Evolutionary conservation across 2,329 filamentous ascomycete species (phyloP), one percentile per base, ranked within the genome.

Genomic region (Cordyceps tenuipes): DNA sequence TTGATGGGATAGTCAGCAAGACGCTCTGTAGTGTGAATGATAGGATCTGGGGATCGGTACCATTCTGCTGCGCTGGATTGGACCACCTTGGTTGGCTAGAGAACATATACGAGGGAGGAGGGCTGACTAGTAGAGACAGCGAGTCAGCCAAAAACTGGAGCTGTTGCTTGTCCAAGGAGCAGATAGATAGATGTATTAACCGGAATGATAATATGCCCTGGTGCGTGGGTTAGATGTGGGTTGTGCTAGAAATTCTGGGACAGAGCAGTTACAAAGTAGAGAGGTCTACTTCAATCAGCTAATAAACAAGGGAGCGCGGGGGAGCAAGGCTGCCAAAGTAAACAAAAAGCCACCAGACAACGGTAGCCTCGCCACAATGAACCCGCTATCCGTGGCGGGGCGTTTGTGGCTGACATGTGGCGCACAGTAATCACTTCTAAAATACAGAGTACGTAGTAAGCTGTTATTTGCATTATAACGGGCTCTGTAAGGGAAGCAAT

Each of bases 1-100:
- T 82, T 69, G 41, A 19, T 10, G n/a, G 34, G 15, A 2, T 7
- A 6, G 47, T 58, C 44, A 58, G 56, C n/a, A 44, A 17, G 26
- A 50, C 9, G 43, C 36, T n/a, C 26, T 31, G 26, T 19, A 26
- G 50, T 12, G 15, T 19, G 23, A 15, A 13, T 6, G 23, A n/a
- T 1, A 7, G 21, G 29, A 41, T 43, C 29, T 36, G 3, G 10
- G 36, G 48, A n/a, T 52, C 49, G 13, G 29, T 62, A 62, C 60
- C 60, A 62, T 62, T 59, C 56, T 62, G 44, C 48, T 26, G 48
- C 58, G 39, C 29, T 51, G 49, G 7, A 59, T 55, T 34, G 13
- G 52, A 60, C 48, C 31, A n/a, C 34, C 17, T 31, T 51, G 56
- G 60, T 62, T 62, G 60, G 56, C 60, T 51, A 55, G 56, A 50